These are phyloP conservation scores for Carex arenaria DNA, from an alignment of 202 grass and related monocot species.

Conservation along the genomic window DNA sequence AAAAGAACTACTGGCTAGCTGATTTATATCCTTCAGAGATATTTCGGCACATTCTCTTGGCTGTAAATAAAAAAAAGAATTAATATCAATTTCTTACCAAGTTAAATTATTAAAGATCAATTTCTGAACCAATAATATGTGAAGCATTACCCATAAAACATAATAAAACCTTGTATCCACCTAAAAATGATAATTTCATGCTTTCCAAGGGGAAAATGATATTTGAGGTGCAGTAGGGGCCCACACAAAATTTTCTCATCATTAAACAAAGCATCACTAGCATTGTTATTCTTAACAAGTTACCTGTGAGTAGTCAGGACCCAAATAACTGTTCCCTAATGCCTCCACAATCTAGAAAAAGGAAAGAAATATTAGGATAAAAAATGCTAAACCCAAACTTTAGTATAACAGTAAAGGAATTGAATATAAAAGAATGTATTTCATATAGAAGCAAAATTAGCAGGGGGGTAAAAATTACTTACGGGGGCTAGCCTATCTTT, in stretches of 20 bases:
- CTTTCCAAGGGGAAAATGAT: slow-evolving; percentile 3
- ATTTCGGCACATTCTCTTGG: slow-evolving; percentile 68
- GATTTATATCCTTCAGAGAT: slow-evolving; percentile 90
- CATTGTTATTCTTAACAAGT: not conserved
- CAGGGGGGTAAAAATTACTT: slow-evolving; percentile 29
- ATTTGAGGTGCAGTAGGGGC: not conserved
- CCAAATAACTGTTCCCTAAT: slow-evolving; percentile 90
- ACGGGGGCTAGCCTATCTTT: slow-evolving; percentile 84
- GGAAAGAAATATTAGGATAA: slow-evolving; percentile 24
- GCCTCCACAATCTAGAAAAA: slow-evolving; percentile 83
- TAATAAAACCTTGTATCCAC: not conserved
- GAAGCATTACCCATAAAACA: not conserved
- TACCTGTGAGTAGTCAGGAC: slow-evolving; percentile 98
- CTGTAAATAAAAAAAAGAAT: slow-evolving; percentile 41
- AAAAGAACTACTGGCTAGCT: slow-evolving; percentile 74
- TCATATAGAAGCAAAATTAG: slow-evolving; percentile 21
- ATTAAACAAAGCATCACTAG: not conserved
- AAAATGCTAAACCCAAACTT: slow-evolving; percentile 8
- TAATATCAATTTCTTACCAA: slow-evolving; percentile 12
- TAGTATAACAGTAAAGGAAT: not conserved
- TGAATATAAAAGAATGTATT: not conserved
- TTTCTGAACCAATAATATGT: not conserved
- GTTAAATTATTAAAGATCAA: not conserved
- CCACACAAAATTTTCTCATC: not conserved
- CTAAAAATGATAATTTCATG: slow-evolving; percentile 23